Base-by-base conservation (phyloP, 2,329 filamentous ascomycete species). In the Botryotinia narcissicola region DNA sequence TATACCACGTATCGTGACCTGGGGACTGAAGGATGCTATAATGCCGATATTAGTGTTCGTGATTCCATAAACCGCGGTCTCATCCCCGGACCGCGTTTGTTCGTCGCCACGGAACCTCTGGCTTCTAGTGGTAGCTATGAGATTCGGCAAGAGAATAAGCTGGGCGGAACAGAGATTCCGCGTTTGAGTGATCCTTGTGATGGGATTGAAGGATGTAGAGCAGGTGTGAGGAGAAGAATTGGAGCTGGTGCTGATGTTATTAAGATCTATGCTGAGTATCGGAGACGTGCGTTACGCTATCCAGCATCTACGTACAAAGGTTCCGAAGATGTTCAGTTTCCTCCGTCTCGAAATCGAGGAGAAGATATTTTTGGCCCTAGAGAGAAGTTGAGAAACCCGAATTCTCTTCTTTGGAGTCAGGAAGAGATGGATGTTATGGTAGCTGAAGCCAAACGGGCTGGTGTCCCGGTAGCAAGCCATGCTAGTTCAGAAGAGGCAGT, bases 1-100 rank as follows among this genome's bases (percentile, higher is more conserved):
- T 70, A 42, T 29, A 70, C 67, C 8, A 70, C 67, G 20, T 70
- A 70, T 22, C 51, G 51, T 7, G 51, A 57, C n/a, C 51, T 57
- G 3, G 51, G 51, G 14, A 57, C 51, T 3, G 51, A 57, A 57
- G n/a, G 51, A 29, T 57, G 51, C n/a, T 32, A 57, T 18, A 57
- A 57, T 29, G n/a, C 51, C 14, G 51, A 57, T 29, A 18, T 32
- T 57, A 14, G n/a, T 57, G 51, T 57, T 8, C 51, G 51, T 57
- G 51, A 57, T 7, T 57, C 51, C 14, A 57, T 57, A 9, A 57
- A 57, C 14, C n/a, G 51, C 3, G 51, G 51, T 29, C n/a, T 57
- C 1, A 57, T 57, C 25, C 51, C 51, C 14, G 51, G 51, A 18
- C 51, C 51, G 3, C 51, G 51, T 9, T 57, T 57, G 14, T 29